phyloP scores from a whole-genome alignment of 2,329 filamentous ascomycete species.

The Colletotrichum scovillei region DNA sequence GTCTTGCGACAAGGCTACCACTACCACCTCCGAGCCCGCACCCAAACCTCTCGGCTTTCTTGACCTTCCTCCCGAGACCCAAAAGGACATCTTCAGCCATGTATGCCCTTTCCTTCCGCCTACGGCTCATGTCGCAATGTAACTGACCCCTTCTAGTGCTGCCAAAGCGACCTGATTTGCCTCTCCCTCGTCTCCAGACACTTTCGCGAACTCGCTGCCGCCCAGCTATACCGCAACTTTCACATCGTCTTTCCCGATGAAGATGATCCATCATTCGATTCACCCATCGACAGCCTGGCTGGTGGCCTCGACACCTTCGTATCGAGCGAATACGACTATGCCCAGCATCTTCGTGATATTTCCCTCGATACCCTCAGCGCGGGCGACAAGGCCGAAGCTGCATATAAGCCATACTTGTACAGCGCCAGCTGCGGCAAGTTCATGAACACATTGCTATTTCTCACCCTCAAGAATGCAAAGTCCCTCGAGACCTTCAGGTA shows the following conservation, averaged over 20 bases:
- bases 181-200: conserved; percentile 68
- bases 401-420: conserved; percentile 66
- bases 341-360: conserved; percentile 65
- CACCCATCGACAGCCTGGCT: conserved; percentile 67
- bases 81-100: conserved; percentile 60
- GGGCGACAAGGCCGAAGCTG: conserved; percentile 63
- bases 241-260: conserved; percentile 71
- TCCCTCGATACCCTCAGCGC: conserved; percentile 66
- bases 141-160: conserved; percentile 52
- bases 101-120: conserved; percentile 44
- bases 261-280: conserved; percentile 63
- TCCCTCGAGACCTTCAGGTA: conserved; percentile 68
- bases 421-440: conserved; percentile 71
- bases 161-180: conserved; percentile 64
- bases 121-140: conserved; percentile 22
- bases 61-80: conserved; percentile 59
- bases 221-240: conserved; percentile 69
- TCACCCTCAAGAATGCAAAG: conserved; percentile 66
- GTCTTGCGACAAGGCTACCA: conserved; percentile 44
- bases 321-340: conserved; percentile 73
- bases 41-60: conserved; percentile 47
- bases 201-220: conserved; percentile 68
- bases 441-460: conserved; percentile 68
- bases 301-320: conserved; percentile 70
- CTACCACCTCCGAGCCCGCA: conserved; percentile 34